Evolutionary conservation across 768 basidiomycete species (phyloP).

Genomic region (Tephrocybe rancida): DNA sequence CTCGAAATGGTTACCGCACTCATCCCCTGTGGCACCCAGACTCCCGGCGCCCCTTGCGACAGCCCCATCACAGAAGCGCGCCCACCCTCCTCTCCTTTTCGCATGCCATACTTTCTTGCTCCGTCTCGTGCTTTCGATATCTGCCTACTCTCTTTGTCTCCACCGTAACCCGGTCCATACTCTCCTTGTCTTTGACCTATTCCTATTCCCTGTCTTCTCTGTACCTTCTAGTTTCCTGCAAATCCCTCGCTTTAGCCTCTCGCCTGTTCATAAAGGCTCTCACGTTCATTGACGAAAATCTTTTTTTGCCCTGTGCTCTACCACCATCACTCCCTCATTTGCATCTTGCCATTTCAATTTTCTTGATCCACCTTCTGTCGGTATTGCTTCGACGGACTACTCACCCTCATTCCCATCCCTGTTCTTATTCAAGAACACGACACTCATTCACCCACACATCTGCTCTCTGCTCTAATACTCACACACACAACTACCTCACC

Average conservation of each 20-base stretch:
- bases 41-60: too few relatives aligned
- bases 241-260: too few relatives aligned
- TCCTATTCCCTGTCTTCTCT: too few relatives aligned
- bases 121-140: not conserved
- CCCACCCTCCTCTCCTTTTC: not conserved
- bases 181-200: not conserved
- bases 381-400: not conserved
- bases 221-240: too few relatives aligned
- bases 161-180: not conserved
- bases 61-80: too few relatives aligned
- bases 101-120: not conserved
- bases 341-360: constrained; percentile 2
- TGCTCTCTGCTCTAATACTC: not conserved
- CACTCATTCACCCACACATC: constrained; percentile 8
- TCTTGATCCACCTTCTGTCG: not conserved
- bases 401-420: not conserved
- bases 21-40: not conserved
- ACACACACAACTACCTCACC: not conserved
- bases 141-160: not conserved
- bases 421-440: too few relatives aligned
- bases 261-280: not conserved
- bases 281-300: constrained; percentile 3
- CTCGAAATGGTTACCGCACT: constrained; percentile 4
- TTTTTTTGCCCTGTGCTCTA: not conserved
- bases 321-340: not conserved